A percentile compares a stretch with the other conserved stretches of the same genome.
Conservation (phyloP, 2,329 filamentous ascomycete genomes). For the Diaporthe capsici region DNA sequence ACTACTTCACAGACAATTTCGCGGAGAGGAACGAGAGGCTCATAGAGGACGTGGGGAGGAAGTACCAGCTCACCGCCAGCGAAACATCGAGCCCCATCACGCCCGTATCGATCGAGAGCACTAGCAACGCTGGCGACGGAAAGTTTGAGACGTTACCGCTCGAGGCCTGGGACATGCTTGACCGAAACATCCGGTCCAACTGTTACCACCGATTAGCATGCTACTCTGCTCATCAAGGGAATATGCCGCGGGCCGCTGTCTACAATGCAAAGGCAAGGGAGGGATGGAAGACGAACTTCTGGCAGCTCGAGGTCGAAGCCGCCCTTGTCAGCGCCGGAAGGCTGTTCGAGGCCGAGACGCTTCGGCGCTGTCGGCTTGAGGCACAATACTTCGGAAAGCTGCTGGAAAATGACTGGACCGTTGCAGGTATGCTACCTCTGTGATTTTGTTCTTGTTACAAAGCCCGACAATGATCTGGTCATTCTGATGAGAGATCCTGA, state of each 20-base stretch:
- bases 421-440: conserved; percentile 3
- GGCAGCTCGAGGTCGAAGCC: conserved; percentile 41
- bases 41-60: conserved; percentile 33
- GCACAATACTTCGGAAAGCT: conserved; percentile 40
- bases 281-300: conserved; percentile 39
- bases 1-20: conserved; percentile 39
- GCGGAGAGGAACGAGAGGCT: conserved; percentile 37
- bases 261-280: conserved; percentile 34
- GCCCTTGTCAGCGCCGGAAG: conserved; percentile 35
- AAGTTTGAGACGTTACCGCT: conserved; percentile 11
- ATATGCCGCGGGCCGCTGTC: not conserved
- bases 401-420: conserved; percentile 33
- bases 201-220: conserved; percentile 40
- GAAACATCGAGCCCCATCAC: not conserved
- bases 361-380: conserved; percentile 41
- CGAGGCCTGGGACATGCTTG: conserved; percentile 40
- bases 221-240: conserved; percentile 16
- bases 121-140: not conserved
- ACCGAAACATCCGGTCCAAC: conserved; percentile 42
- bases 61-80: conserved; percentile 37
- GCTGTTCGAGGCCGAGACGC: conserved; percentile 40
- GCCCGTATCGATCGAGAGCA: conserved; percentile 17
- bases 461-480: not conserved
- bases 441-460: not conserved
- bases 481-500: not conserved